Evolutionary conservation across 1,284 basidiomycete species (phyloP).

Genomic region (Pyrrhoderma noxium): DNA sequence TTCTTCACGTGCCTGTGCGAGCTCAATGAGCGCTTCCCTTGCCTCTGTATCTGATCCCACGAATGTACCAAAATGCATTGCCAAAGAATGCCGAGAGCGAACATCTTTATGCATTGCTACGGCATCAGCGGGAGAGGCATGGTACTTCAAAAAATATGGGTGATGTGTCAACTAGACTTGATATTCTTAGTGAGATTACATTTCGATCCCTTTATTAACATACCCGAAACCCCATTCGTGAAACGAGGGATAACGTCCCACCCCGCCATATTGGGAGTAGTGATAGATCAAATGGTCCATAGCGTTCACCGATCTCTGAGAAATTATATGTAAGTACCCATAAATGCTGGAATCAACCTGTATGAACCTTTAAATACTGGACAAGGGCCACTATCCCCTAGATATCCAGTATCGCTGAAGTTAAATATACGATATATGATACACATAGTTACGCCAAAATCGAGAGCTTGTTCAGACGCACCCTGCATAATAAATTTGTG

Average conservation of each 20-base stretch:
- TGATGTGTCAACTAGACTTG: constrained; percentile 21
- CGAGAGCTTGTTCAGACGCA: not conserved
- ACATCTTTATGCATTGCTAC: constrained; percentile 27
- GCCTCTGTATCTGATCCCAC: constrained; percentile 31
- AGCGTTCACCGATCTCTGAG: constrained; percentile 29
- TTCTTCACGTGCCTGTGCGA: constrained; percentile 23
- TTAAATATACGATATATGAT: not conserved
- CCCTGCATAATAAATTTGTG: not conserved
- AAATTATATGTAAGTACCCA: not conserved
- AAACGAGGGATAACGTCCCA: constrained; percentile 26
- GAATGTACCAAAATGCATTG: constrained; percentile 36
- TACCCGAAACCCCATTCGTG: constrained; percentile 26
- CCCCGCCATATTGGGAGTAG: constrained; percentile 33
- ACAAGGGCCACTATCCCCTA: constrained; percentile 26
- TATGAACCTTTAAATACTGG: constrained; percentile 27
- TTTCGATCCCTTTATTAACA: constrained; percentile 1
- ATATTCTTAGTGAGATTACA: not conserved
- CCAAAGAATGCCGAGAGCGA: constrained; percentile 30
- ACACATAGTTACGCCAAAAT: not conserved
- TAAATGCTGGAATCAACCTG: not conserved
- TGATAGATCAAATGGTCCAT: constrained; percentile 29
- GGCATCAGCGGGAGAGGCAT: constrained; percentile 27
- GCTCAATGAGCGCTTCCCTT: constrained; percentile 29
- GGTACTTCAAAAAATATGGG: constrained; percentile 23
- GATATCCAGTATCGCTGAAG: constrained; percentile 30